Percentiles rank a stretch among this genome's conserved stretches.
Evolutionary conservation across 2,329 filamentous ascomycete species (phyloP).

Genomic region (Sclerotinia subarctica): DNA sequence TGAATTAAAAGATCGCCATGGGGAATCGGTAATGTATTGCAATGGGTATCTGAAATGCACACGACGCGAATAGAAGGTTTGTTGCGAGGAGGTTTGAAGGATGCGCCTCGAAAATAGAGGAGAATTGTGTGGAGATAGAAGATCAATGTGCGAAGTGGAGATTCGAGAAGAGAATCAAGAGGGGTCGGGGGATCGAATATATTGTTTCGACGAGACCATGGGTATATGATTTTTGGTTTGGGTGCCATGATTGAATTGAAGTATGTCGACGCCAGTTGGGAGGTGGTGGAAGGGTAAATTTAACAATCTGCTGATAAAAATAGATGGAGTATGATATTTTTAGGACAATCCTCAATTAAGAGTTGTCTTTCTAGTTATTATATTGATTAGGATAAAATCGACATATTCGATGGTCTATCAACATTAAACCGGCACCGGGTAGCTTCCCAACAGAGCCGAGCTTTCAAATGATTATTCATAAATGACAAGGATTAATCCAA

Average conservation of each 20-base stretch:
- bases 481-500: constrained; percentile 3
- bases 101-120: constrained; percentile 63
- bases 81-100: constrained; percentile 55
- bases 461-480: background rate
- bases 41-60: constrained; percentile 89
- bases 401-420: constrained; percentile 4
- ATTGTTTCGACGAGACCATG: constrained; percentile 34
- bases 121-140: constrained; percentile 62
- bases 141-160: constrained; percentile 64
- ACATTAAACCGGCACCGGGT: background rate
- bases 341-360: constrained; percentile 5
- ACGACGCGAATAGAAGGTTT: constrained; percentile 68
- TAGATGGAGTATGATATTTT: background rate
- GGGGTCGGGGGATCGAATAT: constrained; percentile 42
- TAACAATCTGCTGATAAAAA: background rate
- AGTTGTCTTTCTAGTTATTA: background rate
- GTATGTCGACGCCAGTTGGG: background rate
- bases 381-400: background rate
- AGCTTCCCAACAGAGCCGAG: background rate
- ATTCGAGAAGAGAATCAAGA: constrained; percentile 62
- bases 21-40: constrained; percentile 61
- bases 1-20: constrained; percentile 84
- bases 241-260: constrained; percentile 5
- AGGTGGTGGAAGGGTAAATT: background rate
- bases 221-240: constrained; percentile 29